phyloP scores from a whole-genome alignment of 2,329 filamentous ascomycete species.

The Neofusicoccum cordaticola region DNA sequence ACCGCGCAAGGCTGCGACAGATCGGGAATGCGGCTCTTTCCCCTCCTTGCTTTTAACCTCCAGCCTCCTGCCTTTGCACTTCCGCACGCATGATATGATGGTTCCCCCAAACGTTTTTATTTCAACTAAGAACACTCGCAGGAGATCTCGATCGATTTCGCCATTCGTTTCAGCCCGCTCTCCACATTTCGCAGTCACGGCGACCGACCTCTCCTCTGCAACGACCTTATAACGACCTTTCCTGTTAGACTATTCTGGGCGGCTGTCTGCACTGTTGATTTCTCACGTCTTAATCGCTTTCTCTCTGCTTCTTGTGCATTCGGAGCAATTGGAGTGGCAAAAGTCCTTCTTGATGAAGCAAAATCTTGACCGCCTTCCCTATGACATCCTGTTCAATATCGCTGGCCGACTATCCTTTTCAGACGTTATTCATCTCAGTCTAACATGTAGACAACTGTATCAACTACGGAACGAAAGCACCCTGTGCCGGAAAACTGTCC shows the following conservation, averaged over 20 bases:
- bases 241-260: neutral
- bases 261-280: neutral
- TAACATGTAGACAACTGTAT: constrained; percentile 52
- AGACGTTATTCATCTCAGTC: constrained; percentile 49
- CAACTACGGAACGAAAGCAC: constrained; percentile 53
- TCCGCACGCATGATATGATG: neutral
- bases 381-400: constrained; percentile 63
- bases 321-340: neutral
- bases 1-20: neutral
- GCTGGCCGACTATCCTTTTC: constrained; percentile 30
- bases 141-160: neutral
- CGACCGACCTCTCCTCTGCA: neutral
- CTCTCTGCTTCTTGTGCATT: neutral
- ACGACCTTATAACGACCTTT: neutral
- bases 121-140: constrained; percentile 5
- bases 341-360: constrained; percentile 26
- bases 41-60: neutral
- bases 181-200: neutral
- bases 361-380: constrained; percentile 52
- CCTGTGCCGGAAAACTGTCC: constrained; percentile 57
- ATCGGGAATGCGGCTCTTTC: no score
- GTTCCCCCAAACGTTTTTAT: neutral
- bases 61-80: neutral
- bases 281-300: neutral
- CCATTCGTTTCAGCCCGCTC: neutral